These are phyloP conservation scores for Moniliella sp. DNA, from an alignment of 1,284 basidiomycete species.

Conservation along the genomic window DNA sequence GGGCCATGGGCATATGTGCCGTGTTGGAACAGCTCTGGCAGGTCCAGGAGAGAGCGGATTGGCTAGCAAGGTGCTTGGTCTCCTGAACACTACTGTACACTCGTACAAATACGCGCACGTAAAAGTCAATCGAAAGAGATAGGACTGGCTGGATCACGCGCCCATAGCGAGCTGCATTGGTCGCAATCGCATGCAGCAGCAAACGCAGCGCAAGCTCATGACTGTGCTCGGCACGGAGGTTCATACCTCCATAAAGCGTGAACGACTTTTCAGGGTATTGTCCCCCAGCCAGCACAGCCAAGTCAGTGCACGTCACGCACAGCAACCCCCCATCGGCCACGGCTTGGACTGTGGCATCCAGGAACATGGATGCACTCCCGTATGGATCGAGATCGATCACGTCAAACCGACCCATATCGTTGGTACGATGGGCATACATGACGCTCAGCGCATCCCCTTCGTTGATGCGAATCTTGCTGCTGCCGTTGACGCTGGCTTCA, in stretches of 20 bases:
- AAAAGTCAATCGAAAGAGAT: conserved; percentile 89
- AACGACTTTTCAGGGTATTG: conserved; percentile 66
- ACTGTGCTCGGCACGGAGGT: conserved; percentile 71
- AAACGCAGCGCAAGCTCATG: conserved; percentile 48
- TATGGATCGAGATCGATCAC: conserved; percentile 93
- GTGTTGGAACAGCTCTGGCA: conserved; percentile 21
- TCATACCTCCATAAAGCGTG: conserved; percentile 60
- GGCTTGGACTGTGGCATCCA: conserved; percentile 84
- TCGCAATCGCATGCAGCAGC: conserved; percentile 62
- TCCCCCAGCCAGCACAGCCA: conserved; percentile 72
- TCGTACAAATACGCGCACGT: conserved; percentile 73
- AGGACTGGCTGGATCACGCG: conserved; percentile 74
- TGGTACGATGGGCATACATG: conserved; percentile 70
- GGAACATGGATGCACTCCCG: conserved; percentile 84
- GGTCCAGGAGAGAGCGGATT: conserved; percentile 21
- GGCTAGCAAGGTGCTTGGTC: conserved; percentile 50
- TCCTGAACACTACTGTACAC: conserved; percentile 56
- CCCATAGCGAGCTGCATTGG: conserved; percentile 72
- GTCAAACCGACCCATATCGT: conserved; percentile 51
- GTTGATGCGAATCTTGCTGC: conserved; percentile 1
- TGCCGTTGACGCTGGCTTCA: background rate
- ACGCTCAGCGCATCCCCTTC: conserved; percentile 39
- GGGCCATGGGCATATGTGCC: conserved; percentile 17
- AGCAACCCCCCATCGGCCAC: conserved; percentile 61
- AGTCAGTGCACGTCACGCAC: conserved; percentile 87